phyloP scores from a whole-genome alignment of 306 rosid species.

The Biancaea sappan region DNA sequence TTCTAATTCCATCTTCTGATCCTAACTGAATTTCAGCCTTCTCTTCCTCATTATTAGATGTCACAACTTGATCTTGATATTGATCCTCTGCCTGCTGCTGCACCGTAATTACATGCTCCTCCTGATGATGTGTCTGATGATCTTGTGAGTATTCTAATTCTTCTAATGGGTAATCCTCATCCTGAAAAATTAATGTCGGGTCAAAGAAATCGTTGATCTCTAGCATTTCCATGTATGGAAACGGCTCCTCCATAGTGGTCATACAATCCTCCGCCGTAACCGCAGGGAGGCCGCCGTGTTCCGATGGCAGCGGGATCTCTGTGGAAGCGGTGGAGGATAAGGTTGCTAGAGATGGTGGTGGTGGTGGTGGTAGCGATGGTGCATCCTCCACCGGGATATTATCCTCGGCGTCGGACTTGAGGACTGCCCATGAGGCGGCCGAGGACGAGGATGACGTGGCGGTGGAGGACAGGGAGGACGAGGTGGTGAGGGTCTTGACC shows the following conservation, averaged over 20 bases:
- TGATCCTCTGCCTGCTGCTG: conserved; percentile 24
- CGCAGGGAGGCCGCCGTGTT: neutral
- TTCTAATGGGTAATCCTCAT: conserved; percentile 47
- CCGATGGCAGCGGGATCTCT: conserved; percentile 52
- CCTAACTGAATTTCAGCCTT: too few relatives aligned
- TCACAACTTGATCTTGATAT: conserved; percentile 27
- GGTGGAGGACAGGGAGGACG: conserved; percentile 49
- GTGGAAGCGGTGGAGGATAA: conserved; percentile 68
- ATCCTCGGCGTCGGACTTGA: conserved; percentile 61
- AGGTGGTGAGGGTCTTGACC: conserved; percentile 40
- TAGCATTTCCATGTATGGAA: conserved; percentile 81
- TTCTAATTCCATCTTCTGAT: conserved; percentile 12
- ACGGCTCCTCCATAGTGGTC: conserved; percentile 69
- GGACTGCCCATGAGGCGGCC: conserved; percentile 74
- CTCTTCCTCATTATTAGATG: conserved; percentile 17
- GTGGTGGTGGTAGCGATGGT: conserved; percentile 1
- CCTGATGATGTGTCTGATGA: conserved; percentile 26
- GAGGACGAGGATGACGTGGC: conserved; percentile 67
- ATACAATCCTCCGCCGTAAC: conserved; percentile 47
- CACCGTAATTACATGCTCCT: conserved; percentile 18
- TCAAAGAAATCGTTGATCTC: conserved; percentile 67
- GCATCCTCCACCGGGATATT: conserved; percentile 22
- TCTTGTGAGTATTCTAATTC: conserved; percentile 40
- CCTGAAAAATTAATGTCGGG: conserved; percentile 59
- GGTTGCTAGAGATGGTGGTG: conserved; percentile 16